Conservation (phyloP, 345 rosid species). For the Schrenkiella parvula region DNA sequence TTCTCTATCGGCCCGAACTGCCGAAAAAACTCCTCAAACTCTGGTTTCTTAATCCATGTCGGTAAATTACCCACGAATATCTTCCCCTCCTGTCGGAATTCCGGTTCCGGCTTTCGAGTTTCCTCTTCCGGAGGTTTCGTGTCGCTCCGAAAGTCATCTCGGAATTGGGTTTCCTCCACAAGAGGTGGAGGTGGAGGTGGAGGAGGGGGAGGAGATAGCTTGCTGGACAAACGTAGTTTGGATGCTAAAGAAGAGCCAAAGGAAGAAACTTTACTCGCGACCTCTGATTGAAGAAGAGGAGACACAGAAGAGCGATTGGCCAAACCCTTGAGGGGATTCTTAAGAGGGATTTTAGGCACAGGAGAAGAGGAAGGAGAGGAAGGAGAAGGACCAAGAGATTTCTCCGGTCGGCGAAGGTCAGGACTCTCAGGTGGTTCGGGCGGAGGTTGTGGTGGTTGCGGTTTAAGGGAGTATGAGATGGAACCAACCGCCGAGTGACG, state of each 20-base stretch:
- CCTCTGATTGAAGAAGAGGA: conserved; percentile 11
- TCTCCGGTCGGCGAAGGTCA: conserved; percentile 57
- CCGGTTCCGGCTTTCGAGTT: conserved; percentile 27
- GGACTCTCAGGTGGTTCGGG: conserved; percentile 32
- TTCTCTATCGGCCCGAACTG: conserved; percentile 83
- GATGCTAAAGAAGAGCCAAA: conserved; percentile 44
- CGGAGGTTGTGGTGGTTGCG: conserved; percentile 34
- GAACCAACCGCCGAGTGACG: conserved; percentile 25
- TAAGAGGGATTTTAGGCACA: conserved; percentile 33
- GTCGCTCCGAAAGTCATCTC: not conserved
- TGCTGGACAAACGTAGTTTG: conserved; percentile 76
- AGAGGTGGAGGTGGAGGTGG: conserved; percentile 13
- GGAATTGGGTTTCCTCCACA: conserved; percentile 22
- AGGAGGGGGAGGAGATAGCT: conserved; percentile 59
- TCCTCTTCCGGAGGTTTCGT: conserved; percentile 18
- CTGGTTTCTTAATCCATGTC: conserved; percentile 76
- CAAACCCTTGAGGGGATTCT: conserved; percentile 57
- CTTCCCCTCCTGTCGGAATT: conserved; percentile 71
- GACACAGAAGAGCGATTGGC: conserved; percentile 26
- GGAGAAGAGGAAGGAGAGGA: conserved; percentile 17
- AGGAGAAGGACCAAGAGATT: conserved; percentile 31
- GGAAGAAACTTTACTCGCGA: conserved; percentile 22
- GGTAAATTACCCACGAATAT: conserved; percentile 88
- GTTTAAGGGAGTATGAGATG: conserved; percentile 47
- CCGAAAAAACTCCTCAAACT: conserved; percentile 63